Evolutionary conservation across 2,329 filamentous ascomycete species (phyloP), one percentile per base, ranked within the genome.

Genomic region (Nigrospora osmanthi): DNA sequence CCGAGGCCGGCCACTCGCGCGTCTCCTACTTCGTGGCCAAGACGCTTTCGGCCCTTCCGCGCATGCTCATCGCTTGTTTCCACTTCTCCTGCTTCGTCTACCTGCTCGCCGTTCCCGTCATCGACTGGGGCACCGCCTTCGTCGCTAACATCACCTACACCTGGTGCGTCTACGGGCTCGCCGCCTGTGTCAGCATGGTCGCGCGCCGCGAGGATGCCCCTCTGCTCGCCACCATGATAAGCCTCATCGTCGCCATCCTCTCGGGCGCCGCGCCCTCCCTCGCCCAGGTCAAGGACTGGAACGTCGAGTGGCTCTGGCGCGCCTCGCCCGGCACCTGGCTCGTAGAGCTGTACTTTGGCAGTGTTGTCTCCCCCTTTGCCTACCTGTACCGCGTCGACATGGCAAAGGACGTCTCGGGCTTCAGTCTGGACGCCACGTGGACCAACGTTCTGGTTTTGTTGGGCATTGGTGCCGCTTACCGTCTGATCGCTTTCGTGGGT

Each of bases 21-120:
- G 59, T 69, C 17, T 72, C 77, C 0, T 80, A 81, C 56, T 81
- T 77, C 52, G 35, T 76, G 2, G 77, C 75, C 33, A 81, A 81
- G 56, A 65, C 73, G 2, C 3, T 78, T 0, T 70, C 70, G 0
- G 75, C 75, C 0, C 17, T 79, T 1, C 71, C 73, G 1, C 65
- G 77, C 3, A 75, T 80, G 62, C 52, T 65, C 0, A 55, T 78
- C 7, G 71, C 66, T 1, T 73, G 70, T 45, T 54, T 80, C 40
- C 77, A 81, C 55, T 80, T 80, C 58, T 71, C 74, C 1, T 69
- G 72, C 4, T 61, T 74, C 15, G 60, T 78, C 13, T 64, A 72
- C 34, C 50, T 78, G 2, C 65, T 80, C 9, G 63, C 69, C 1
- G 69, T 66, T 4, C 75, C 76, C 1, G 60, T 71, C 17, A 76